Evolutionary conservation across 2,329 filamentous ascomycete genomes (phyloP).

Genomic region (Penicillium sp.): DNA sequence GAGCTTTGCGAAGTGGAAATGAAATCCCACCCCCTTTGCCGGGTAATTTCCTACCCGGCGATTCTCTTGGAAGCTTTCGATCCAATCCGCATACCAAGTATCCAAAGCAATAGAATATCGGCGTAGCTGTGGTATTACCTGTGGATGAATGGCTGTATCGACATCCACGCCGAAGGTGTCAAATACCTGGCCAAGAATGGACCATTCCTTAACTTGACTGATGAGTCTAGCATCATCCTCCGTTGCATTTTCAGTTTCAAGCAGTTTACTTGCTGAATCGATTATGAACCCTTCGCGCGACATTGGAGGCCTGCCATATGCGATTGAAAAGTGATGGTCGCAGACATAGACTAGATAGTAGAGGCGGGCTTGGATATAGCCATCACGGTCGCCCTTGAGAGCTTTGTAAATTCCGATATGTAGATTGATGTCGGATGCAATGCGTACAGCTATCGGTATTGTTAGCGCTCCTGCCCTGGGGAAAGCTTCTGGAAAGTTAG

Average conservation of each 20-base stretch:
- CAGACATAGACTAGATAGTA: slow-evolving; percentile 44
- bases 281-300: slow-evolving; percentile 40
- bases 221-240: slow-evolving; percentile 40
- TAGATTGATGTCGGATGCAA: slow-evolving; percentile 29
- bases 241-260: slow-evolving; percentile 34
- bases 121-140: slow-evolving; percentile 23
- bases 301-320: slow-evolving; percentile 42
- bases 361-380: slow-evolving; percentile 30
- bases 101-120: slow-evolving; percentile 25
- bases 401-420: slow-evolving; percentile 29
- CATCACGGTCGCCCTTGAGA: slow-evolving; percentile 24
- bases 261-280: slow-evolving; percentile 20
- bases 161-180: slow-evolving; percentile 41
- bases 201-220: slow-evolving; percentile 40
- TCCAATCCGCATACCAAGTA: slow-evolving; percentile 27
- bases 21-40: slow-evolving; percentile 49
- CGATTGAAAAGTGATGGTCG: slow-evolving; percentile 43
- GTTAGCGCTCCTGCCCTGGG: not conserved
- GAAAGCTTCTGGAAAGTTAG: not conserved
- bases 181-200: slow-evolving; percentile 35
- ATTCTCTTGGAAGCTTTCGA: slow-evolving; percentile 31
- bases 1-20: slow-evolving; percentile 53
- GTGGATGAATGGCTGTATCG: slow-evolving; percentile 22
- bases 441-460: slow-evolving; percentile 24
- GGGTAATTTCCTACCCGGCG: slow-evolving; percentile 50